Evolutionary conservation across 2,329 filamentous ascomycete species (phyloP).

Genomic region (Meredithiella fracta): DNA sequence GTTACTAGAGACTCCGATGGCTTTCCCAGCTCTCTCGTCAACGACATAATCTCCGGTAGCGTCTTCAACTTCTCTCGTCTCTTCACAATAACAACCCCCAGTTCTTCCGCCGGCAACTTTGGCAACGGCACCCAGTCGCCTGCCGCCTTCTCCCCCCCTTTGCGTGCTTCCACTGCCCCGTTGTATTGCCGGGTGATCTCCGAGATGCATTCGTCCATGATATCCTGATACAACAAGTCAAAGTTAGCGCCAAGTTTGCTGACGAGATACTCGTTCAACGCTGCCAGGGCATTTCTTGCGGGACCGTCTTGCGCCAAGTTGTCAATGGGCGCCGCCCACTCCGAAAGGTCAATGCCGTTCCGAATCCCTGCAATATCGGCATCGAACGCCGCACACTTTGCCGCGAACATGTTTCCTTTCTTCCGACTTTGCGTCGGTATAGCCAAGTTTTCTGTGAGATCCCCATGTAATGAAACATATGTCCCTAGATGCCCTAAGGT

Average conservation of each 20-base stretch:
- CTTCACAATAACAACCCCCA: slow-evolving; percentile 20
- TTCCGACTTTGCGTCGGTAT: slow-evolving; percentile 25
- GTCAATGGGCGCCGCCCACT: slow-evolving; percentile 26
- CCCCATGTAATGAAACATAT: slow-evolving; percentile 25
- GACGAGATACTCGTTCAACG: slow-evolving; percentile 24
- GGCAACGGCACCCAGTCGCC: slow-evolving; percentile 13
- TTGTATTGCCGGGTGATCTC: slow-evolving; percentile 20
- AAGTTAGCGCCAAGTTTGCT: slow-evolving; percentile 26
- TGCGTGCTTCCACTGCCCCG: slow-evolving; percentile 16
- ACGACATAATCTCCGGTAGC: slow-evolving; percentile 20
- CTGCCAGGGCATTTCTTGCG: slow-evolving; percentile 22
- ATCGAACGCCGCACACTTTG: slow-evolving; percentile 21
- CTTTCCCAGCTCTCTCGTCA: too few relatives aligned
- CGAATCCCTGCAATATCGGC: slow-evolving; percentile 25
- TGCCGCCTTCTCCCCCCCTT: slow-evolving; percentile 4
- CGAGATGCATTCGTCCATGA: slow-evolving; percentile 24
- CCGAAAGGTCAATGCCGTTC: slow-evolving; percentile 23
- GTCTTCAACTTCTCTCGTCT: slow-evolving; percentile 29
- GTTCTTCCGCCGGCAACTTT: slow-evolving; percentile 14
- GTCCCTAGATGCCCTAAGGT: slow-evolving; percentile 24
- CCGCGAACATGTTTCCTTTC: slow-evolving; percentile 25
- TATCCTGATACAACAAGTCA: slow-evolving; percentile 27
- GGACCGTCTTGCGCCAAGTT: slow-evolving; percentile 27
- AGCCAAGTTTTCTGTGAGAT: slow-evolving; percentile 21
- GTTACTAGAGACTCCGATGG: too few relatives aligned